Evolutionary conservation across 1,139 yeast genomes (phyloP).

Genomic region (Tardiomyces blankii): DNA sequence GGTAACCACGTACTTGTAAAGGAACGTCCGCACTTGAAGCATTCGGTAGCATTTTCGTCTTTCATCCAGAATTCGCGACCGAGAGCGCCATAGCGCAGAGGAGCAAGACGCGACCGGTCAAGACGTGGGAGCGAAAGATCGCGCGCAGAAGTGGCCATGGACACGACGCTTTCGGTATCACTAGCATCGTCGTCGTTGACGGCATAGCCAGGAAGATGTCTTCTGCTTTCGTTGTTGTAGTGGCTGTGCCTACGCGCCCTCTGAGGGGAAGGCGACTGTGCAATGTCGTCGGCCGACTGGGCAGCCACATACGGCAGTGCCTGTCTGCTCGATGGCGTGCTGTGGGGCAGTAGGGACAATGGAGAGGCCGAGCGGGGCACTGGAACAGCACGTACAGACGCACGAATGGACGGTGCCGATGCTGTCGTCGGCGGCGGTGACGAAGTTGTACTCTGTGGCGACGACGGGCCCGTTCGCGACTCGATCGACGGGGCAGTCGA

Average conservation of each 20-base stretch:
- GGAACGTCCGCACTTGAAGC: slow-evolving; percentile 63
- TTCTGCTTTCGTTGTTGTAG: neutral
- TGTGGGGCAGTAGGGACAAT: neutral
- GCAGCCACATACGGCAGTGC: neutral
- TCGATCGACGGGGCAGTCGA: no score
- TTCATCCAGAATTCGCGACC: slow-evolving; percentile 80
- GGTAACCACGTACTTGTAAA: slow-evolving; percentile 36
- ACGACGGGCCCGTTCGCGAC: no score
- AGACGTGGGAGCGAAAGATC: neutral
- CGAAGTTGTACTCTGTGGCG: neutral
- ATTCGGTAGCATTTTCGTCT: slow-evolving; percentile 74
- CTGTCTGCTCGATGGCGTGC: neutral
- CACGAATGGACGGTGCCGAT: neutral
- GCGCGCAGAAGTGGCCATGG: neutral
- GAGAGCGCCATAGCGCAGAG: slow-evolving; percentile 8
- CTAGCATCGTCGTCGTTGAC: neutral
- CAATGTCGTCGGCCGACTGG: neutral
- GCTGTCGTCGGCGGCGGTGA: neutral
- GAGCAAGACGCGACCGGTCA: neutral
- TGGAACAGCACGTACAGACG: neutral
- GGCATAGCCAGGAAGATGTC: neutral
- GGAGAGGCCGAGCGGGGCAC: neutral
- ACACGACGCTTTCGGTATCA: neutral
- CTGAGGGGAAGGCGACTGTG: neutral
- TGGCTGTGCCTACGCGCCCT: neutral